Evolutionary conservation across 2,329 filamentous ascomycete species (phyloP), one percentile per base, ranked within the genome.

Genomic region (Epichloe brachyelytri): DNA sequence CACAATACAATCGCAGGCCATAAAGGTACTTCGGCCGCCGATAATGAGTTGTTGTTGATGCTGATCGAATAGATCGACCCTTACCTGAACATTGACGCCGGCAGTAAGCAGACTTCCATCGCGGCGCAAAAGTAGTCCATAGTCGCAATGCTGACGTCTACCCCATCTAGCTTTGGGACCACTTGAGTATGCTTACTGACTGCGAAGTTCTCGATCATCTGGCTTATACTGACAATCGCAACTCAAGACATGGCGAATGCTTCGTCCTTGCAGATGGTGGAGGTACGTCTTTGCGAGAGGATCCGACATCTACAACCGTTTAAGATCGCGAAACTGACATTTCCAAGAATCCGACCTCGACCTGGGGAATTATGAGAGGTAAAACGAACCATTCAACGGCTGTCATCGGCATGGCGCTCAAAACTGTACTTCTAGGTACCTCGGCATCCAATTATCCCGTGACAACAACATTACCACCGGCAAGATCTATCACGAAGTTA

Each of bases 381-480:
- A 64, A 19, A 19, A 38, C 46, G 15, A 19, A 49, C 34, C 30
- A 39, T 43, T 17, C 7, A 36, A 26, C 20, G 37, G 10, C 46
- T 10, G 10, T 5, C 45, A 15, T 30, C 46, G 26, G 7, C n/a
- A 19, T 14, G 38, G n/a, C n/a, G 11, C 37, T 49, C 45, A 45
- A 44, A 19, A 19, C 50, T 30, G 17, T 43, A 15, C 20, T 26
- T 20, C 34, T 45, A 64, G 68, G 37, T 95, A 95, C 65, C 82
- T 95, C 50, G 83, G 84, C 62, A 83, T 91, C 57, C 86, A 83
- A 51, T 76, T 97, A 54, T 88, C 82, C 8, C 77, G 83, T 55
- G 89, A 95, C 60, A 88, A 91, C 74, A 97, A 97, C 69, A 95
- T 98, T 69, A 98, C 93, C 3, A 95, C 91, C 5, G 93, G 93